A percentile compares a stretch with the other conserved stretches of the same genome.
Evolutionary conservation across 306 rosid genomes (phyloP).

Genomic region (Lagenaria siceraria): DNA sequence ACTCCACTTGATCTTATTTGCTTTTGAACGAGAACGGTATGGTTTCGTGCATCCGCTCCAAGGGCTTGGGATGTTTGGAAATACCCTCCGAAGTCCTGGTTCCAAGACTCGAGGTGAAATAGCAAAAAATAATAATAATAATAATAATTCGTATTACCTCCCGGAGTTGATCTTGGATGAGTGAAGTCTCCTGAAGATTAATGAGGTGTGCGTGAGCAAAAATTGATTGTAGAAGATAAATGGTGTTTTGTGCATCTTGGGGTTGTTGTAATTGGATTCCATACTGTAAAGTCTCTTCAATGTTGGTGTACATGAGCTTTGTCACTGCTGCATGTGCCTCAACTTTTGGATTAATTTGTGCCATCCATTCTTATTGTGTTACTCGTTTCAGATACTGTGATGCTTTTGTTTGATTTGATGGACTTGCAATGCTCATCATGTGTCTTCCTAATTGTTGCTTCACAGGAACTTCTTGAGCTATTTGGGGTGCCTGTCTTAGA

Average conservation of each 20-base stretch:
- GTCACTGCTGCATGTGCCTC: background rate
- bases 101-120: background rate
- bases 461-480: slow-evolving; percentile 68
- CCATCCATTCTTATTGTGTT: background rate
- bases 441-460: slow-evolving; percentile 14
- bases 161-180: background rate
- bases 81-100: background rate
- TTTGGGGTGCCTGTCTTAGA: slow-evolving; percentile 80
- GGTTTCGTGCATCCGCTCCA: background rate
- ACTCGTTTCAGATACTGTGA: background rate
- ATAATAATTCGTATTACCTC: background rate
- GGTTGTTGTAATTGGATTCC: background rate
- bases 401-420: slow-evolving; percentile 8
- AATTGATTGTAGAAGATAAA: background rate
- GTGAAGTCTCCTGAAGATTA: background rate
- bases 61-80: background rate
- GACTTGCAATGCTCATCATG: slow-evolving; percentile 12
- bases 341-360: background rate
- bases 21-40: background rate
- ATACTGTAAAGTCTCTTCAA: background rate
- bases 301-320: background rate
- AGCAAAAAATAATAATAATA: background rate
- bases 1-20: background rate
- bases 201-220: background rate
- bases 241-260: background rate